Conservation (phyloP, 306 rosid species). For the Morella rubra region DNA sequence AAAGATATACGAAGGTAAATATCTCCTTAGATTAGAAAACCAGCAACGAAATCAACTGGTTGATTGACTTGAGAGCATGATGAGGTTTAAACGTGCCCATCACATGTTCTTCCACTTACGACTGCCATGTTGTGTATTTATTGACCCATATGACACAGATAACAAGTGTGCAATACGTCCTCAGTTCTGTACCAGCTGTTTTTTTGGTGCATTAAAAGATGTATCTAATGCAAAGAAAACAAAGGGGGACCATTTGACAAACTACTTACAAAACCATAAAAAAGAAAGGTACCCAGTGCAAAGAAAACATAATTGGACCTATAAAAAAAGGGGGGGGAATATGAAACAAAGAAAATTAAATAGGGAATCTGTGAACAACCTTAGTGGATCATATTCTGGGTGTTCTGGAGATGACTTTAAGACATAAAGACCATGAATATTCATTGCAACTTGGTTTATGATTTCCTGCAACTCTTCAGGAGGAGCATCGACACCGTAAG, state of each 20-base stretch:
- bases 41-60: neutral
- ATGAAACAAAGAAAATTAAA: neutral
- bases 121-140: neutral
- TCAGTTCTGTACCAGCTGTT: neutral
- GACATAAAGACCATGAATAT: constrained; percentile 69
- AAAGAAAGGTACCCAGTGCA: neutral
- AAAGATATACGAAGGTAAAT: no score
- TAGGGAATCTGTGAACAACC: constrained; percentile 39
- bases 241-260: no score
- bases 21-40: neutral
- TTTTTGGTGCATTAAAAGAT: no score
- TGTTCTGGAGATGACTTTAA: constrained; percentile 59
- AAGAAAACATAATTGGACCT: neutral
- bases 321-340: neutral
- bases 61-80: neutral
- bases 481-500: constrained; percentile 55
- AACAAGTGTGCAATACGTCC: neutral
- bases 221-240: no score
- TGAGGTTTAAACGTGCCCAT: neutral
- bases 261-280: no score
- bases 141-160: neutral
- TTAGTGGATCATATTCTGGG: constrained; percentile 64
- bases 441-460: constrained; percentile 59
- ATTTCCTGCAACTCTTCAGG: constrained; percentile 63
- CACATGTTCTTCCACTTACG: neutral